Base-by-base conservation (phyloP, 352 stramenopile species). In the Phytophthora uliginosa region DNA sequence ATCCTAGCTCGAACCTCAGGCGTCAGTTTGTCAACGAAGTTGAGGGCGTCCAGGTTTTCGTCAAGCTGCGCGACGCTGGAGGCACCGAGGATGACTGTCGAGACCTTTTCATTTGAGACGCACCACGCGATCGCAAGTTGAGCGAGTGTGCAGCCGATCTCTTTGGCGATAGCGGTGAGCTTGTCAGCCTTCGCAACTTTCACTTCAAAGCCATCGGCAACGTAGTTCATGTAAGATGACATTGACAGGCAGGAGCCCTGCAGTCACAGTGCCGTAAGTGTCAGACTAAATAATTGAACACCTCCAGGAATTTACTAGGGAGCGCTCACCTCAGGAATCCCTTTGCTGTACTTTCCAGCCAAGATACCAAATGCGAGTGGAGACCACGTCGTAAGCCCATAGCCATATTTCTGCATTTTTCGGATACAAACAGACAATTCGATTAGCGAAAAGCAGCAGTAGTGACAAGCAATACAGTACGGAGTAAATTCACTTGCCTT, bases 321-420 rank as follows among this genome's bases (percentile, higher is more conserved):
- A 34, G 36, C 18, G 15, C 56, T 63, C 33, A 76, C 85, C 7
- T 77, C 71, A 10, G 74, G 80, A 34, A 85, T 82, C 12, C 77
- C 83, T n/a, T 81, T 84, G 75, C 78, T 88, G 83, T 93, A 93
- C 65, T 94, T 94, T 66, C 85, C 85, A 48, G 88, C 91, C 38
- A 95, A 28, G 7, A 94, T 66, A 8, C 86, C 88, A 20, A 78
- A 86, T 1, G 71, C 79, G n/a, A 95, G 77, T 1, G 86, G 84
- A 28, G 77, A 90, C 84, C 83, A 95, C 50, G 84, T 91, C 18
- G 86, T 94, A 36, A 89, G 72, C 12, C 85, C 88, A 36, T 93
- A 83, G 52, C 80, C 81, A 66, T 91, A 93, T 59, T 83, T 84
- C 76, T 78, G 47, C 34, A 31, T 31, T 31, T 31, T 31, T 31